Evolutionary conservation across 139 green algal genomes (phyloP).

Genomic region (Chlorella sp.): DNA sequence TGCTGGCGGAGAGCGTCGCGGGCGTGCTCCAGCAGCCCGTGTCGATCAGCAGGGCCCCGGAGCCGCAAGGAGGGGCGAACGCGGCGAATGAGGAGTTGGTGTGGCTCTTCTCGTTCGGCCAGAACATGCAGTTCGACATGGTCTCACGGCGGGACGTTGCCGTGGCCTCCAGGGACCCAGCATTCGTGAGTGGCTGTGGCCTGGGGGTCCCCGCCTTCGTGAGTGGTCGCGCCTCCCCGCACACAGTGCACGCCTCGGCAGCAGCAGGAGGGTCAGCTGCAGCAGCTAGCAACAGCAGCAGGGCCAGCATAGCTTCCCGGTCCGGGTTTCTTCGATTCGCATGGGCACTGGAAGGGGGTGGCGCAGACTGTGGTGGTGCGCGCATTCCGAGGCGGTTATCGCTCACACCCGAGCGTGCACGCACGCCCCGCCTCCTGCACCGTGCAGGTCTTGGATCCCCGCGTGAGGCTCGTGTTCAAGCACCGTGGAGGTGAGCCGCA

Average conservation of each 20-base stretch:
- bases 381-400: neutral
- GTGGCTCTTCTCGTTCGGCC: too few relatives aligned
- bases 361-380: neutral
- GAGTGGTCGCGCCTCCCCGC: neutral
- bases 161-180: constrained; percentile 16
- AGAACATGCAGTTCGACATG: constrained; percentile 26
- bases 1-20: too few relatives aligned
- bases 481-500: constrained; percentile 30
- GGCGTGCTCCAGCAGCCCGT: too few relatives aligned
- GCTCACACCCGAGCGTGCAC: neutral
- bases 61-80: too few relatives aligned
- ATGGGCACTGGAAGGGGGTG: neutral
- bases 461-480: constrained; percentile 31
- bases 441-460: constrained; percentile 8
- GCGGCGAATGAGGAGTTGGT: too few relatives aligned
- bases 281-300: too few relatives aligned
- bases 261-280: too few relatives aligned
- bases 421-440: neutral
- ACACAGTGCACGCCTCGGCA: neutral
- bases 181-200: constrained; percentile 6
- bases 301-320: too few relatives aligned
- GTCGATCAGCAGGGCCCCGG: too few relatives aligned
- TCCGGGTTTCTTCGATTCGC: neutral
- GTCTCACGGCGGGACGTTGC: constrained; percentile 20
- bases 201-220: neutral